Base-by-base conservation (phyloP, 2,329 filamentous ascomycete genomes). In the Herpotrichia juniperi region DNA sequence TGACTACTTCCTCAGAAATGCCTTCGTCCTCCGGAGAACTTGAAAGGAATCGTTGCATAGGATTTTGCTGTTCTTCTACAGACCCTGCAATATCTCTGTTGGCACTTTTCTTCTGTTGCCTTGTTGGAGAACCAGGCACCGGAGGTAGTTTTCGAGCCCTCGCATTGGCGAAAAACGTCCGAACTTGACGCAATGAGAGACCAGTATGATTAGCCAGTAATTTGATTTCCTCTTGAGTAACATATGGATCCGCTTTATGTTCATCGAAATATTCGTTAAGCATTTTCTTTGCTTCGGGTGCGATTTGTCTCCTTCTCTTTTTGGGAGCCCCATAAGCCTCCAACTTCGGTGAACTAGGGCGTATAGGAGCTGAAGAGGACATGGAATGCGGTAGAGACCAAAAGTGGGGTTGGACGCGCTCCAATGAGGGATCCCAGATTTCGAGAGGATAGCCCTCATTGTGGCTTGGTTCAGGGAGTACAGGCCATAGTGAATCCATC, bases 121-220 rank as follows among this genome's bases (percentile, higher is more conserved):
- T 31, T 9, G 9, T 39, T 30, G 32, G 24, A 26, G 16, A 21
- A 14, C 24, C 16, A 42, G 17, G 12, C 16, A 24, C 17, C 21
- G 30, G 49, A 16, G 61, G 59, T 26, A 62, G 26, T 28, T 62
- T 63, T 40, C 63, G 48, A 17, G 60, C 63, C 26, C 63, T 50
- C 6, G 59, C 56, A 48, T 66, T 66, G 14, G 63, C 61, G 42
- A 66, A 66, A 46, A 53, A 64, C 2, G 61, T 66, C 12, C 62
- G 53, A 4, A 66, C 51, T 39, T 64, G 63, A 8, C 51, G 53
- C 21, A 55, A 14, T 12, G 61, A 58, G 11, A 66, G 47, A 8
- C 54, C 54, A 3, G 61, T 63, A 7, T 50, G 48, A 11, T 34
- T 35, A 1, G 52, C 52, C 2, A 66, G 52, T n/a, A 51, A 35